Conservation (phyloP, 495 filamentous ascomycete genomes). For the Aspergillus egyptiacus region DNA sequence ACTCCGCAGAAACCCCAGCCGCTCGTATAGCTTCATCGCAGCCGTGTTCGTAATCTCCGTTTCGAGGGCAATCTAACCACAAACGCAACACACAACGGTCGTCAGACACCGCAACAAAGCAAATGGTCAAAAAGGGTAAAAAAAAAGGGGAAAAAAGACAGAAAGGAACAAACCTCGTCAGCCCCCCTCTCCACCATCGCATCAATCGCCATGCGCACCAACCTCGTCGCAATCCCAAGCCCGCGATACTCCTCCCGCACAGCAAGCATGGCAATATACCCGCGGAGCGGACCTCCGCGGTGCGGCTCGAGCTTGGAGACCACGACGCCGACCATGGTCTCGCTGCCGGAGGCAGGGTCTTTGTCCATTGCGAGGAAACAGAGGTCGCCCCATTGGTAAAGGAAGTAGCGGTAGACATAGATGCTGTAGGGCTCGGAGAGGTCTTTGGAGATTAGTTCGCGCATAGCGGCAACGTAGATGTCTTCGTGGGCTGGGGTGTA, state of each 20-base stretch:
- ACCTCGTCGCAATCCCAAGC: conserved; percentile 80
- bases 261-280: conserved; percentile 98
- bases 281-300: conserved; percentile 70
- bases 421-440: conserved; percentile 99
- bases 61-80: conserved; percentile 83
- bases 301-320: conserved; percentile 93
- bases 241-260: conserved; percentile 73
- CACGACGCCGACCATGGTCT: conserved; percentile 75
- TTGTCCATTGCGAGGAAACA: conserved; percentile 84
- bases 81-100: too few relatives aligned
- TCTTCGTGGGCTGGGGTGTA: conserved; percentile 76
- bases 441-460: conserved; percentile 91
- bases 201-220: conserved; percentile 88
- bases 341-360: conserved; percentile 13
- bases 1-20: conserved; percentile 84
- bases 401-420: conserved; percentile 97
- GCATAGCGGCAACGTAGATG: conserved; percentile 77
- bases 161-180: conserved; percentile 60
- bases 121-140: neutral
- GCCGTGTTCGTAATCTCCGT: conserved; percentile 93
- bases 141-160: conserved; percentile 11
- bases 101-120: too few relatives aligned
- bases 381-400: conserved; percentile 95
- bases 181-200: conserved; percentile 79
- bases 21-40: conserved; percentile 89